phyloP scores from a whole-genome alignment of 2,329 filamentous ascomycete species.

The Neophaeococcomyces mojaviensis region DNA sequence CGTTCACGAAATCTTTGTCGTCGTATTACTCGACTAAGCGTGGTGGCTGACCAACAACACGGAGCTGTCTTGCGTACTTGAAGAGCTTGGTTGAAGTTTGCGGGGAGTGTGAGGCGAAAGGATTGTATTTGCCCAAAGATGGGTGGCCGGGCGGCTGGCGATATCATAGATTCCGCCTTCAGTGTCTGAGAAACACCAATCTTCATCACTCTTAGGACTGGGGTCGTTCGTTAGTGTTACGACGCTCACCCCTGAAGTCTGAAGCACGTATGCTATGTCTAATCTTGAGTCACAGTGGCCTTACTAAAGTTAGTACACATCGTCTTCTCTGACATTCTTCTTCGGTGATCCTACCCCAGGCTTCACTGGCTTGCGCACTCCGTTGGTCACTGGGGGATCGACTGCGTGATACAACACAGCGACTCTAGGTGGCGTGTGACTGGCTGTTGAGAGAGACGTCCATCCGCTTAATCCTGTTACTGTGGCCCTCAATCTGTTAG shows the following conservation, averaged over 20 bases:
- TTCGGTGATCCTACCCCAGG: conserved; percentile 35
- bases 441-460: background rate
- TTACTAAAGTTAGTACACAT: conserved; percentile 16
- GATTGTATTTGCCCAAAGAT: conserved; percentile 47
- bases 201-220: conserved; percentile 25
- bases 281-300: conserved; percentile 44
- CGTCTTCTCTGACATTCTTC: conserved; percentile 16
- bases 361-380: conserved; percentile 43
- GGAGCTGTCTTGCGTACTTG: conserved; percentile 26
- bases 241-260: conserved; percentile 26
- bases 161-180: conserved; percentile 36
- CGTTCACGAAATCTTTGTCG: conserved; percentile 46
- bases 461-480: too few species aligned
- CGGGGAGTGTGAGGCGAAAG: conserved; percentile 43
- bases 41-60: conserved; percentile 42
- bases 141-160: conserved; percentile 35
- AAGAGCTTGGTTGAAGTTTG: conserved; percentile 34
- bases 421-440: conserved; percentile 21
- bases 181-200: conserved; percentile 40
- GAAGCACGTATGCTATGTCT: conserved; percentile 41
- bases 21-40: conserved; percentile 43
- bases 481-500: too few species aligned
- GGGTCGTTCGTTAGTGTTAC: conserved; percentile 28
- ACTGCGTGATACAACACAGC: conserved; percentile 43
- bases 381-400: conserved; percentile 41